A percentile compares a stretch with the other conserved stretches of the same genome.
Evolutionary conservation across 768 basidiomycete genomes (phyloP).

Genomic region (Agaricus subrufescens): DNA sequence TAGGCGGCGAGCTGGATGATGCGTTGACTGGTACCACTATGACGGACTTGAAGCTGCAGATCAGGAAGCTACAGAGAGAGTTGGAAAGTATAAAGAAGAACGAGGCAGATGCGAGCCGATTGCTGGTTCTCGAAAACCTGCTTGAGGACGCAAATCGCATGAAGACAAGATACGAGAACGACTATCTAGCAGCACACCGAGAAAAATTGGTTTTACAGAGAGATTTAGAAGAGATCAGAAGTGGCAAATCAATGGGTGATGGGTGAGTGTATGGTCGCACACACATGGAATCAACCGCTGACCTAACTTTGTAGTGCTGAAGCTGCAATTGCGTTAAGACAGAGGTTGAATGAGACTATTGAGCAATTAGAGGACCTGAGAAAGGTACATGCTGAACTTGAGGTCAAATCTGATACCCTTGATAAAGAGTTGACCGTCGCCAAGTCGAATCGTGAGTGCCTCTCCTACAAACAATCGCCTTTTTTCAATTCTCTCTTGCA

Average conservation of each 20-base stretch:
- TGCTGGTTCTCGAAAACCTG: slow-evolving; percentile 86
- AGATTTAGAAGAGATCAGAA: slow-evolving; percentile 84
- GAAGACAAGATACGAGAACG: slow-evolving; percentile 85
- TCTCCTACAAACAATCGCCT: background rate
- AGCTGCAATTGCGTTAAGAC: slow-evolving; percentile 83
- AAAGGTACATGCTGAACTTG: slow-evolving; percentile 64
- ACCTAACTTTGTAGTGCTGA: slow-evolving; percentile 52
- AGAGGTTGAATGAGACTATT: slow-evolving; percentile 82
- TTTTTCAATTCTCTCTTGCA: slow-evolving; percentile 24
- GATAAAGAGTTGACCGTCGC: slow-evolving; percentile 73
- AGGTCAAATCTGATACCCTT: slow-evolving; percentile 61
- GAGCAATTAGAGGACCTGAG: slow-evolving; percentile 72
- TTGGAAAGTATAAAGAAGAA: slow-evolving; percentile 70
- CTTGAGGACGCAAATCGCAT: slow-evolving; percentile 88
- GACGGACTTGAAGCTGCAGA: slow-evolving; percentile 88
- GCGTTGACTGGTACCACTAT: slow-evolving; percentile 80
- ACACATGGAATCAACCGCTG: slow-evolving; percentile 2
- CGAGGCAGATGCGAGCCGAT: slow-evolving; percentile 68
- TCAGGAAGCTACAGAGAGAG: slow-evolving; percentile 78
- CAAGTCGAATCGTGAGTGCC: slow-evolving; percentile 73
- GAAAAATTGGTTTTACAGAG: slow-evolving; percentile 77
- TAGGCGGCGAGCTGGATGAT: slow-evolving; percentile 85
- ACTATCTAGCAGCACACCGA: slow-evolving; percentile 81
- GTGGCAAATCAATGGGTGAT: slow-evolving; percentile 78
- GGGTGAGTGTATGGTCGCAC: slow-evolving; percentile 45